Evolutionary conservation across 768 basidiomycete genomes (phyloP).

Genomic region (Tricholoma saponaceum): DNA sequence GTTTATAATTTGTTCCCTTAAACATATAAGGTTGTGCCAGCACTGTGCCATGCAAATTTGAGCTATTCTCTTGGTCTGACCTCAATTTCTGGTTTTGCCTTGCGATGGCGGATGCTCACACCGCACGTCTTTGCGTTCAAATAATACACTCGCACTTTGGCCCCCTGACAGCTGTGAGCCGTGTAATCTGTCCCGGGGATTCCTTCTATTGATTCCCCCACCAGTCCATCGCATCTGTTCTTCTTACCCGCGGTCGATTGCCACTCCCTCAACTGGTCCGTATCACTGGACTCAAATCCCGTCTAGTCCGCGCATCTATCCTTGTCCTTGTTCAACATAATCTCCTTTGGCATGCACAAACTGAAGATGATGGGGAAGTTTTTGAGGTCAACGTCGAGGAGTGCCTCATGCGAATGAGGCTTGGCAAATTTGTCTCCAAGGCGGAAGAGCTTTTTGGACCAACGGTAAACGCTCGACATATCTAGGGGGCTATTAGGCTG

Average conservation of each 20-base stretch:
- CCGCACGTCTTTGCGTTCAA: constrained; percentile 50
- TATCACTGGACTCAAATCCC: constrained; percentile 62
- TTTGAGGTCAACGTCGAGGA: constrained; percentile 82
- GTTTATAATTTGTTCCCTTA: neutral
- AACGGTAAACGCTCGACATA: neutral
- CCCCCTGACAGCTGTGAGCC: constrained; percentile 54
- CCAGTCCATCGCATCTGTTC: constrained; percentile 52
- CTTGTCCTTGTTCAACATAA: constrained; percentile 89
- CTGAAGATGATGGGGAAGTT: constrained; percentile 68
- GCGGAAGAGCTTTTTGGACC: constrained; percentile 66
- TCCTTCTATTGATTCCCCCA: neutral
- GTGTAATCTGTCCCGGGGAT: neutral
- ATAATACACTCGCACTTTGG: constrained; percentile 61
- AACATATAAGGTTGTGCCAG: neutral
- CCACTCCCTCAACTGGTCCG: constrained; percentile 64
- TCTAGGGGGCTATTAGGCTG: neutral
- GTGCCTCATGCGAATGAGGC: constrained; percentile 77
- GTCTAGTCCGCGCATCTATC: constrained; percentile 64
- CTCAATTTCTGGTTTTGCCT: too few relatives aligned
- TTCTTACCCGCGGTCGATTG: constrained; percentile 84
- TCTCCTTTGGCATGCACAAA: constrained; percentile 78
- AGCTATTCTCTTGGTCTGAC: too few relatives aligned
- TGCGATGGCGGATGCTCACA: constrained; percentile 55
- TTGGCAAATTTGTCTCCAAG: constrained; percentile 76
- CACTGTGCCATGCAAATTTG: neutral